Evolutionary conservation across 306 rosid species (phyloP), one percentile per base, ranked within the genome.

Genomic region (Gynostemma pentaphyllum): DNA sequence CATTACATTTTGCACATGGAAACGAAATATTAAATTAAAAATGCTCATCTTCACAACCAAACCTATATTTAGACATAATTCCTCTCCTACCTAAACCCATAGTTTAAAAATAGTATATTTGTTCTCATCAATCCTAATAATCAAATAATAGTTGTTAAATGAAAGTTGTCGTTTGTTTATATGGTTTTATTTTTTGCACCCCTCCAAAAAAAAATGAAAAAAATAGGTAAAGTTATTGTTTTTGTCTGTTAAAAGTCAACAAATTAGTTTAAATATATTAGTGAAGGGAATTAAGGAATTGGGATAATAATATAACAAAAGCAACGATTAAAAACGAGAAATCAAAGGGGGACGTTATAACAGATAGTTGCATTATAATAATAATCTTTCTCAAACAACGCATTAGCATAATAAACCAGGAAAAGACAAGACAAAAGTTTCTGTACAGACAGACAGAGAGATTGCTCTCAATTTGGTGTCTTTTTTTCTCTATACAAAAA

Each of bases 311-410:
- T 47, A 1, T n/a, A 46, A 46, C 27, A 46, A 19, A 32, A 56
- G 36, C 10, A 13, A 18, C 0, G 24, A 59, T 19, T 59, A 2
- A 49, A 39, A 28, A 44, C 18, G 30, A 65, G 57, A 48, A 30
- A 47, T 65, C 4, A 7, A 45, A 29, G 55, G 56, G 55, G 56
- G 44, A 47, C n/a, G 55, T 45, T 64, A 0, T 10, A 64, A 47
- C 53, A 46, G 30, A 64, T 45, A 15, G 11, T 36, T 15, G 45
- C 45, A 39, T 0, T 10, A 59, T 59, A 36, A 23, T 0, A 21
- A 59, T 59, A 36, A 23, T 39, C 66, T 40, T 45, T 61, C 7
- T 6, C 34, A 22, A 23, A 65, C 69, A 65, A 47, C 69, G 30
- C 69, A 65, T 29, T 13, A 26, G 45, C 21, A 23, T 29, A 36